Evolutionary conservation across 495 filamentous ascomycete species (phyloP).

Genomic region (Hypoxylon intermedium): DNA sequence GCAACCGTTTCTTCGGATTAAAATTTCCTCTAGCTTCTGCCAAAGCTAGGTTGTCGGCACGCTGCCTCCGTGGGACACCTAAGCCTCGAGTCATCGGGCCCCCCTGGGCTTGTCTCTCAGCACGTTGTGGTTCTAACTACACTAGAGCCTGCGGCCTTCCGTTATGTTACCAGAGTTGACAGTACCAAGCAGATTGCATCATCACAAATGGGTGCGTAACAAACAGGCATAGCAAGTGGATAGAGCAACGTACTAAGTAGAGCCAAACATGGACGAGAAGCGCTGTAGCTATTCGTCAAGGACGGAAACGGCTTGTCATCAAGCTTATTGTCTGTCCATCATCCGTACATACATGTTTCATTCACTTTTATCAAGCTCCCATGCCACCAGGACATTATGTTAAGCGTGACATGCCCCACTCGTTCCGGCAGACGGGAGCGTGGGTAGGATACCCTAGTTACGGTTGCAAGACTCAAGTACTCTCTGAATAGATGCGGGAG

Average conservation of each 20-base stretch:
- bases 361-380: slow-evolving; percentile 8
- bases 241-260: background rate
- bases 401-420: slow-evolving; percentile 37
- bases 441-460: slow-evolving; percentile 38
- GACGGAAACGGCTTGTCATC: slow-evolving; percentile 9
- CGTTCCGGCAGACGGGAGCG: slow-evolving; percentile 39
- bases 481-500: slow-evolving; percentile 27
- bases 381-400: slow-evolving; percentile 4
- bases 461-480: slow-evolving; percentile 3
- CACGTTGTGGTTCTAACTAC: slow-evolving; percentile 37
- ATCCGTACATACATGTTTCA: too few species aligned
- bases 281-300: background rate
- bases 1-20: slow-evolving; percentile 4
- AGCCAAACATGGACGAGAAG: slow-evolving; percentile 3
- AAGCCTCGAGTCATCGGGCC: slow-evolving; percentile 42
- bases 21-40: background rate
- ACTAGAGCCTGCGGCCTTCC: slow-evolving; percentile 36
- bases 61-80: slow-evolving; percentile 33
- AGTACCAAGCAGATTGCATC: slow-evolving; percentile 35
- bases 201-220: slow-evolving; percentile 23
- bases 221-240: slow-evolving; percentile 28
- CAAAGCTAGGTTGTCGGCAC: slow-evolving; percentile 23
- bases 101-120: slow-evolving; percentile 34
- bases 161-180: slow-evolving; percentile 28
- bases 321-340: slow-evolving; percentile 10